Base-by-base conservation (phyloP, 2,329 filamentous ascomycete genomes). In the Xylaria polymorpha region DNA sequence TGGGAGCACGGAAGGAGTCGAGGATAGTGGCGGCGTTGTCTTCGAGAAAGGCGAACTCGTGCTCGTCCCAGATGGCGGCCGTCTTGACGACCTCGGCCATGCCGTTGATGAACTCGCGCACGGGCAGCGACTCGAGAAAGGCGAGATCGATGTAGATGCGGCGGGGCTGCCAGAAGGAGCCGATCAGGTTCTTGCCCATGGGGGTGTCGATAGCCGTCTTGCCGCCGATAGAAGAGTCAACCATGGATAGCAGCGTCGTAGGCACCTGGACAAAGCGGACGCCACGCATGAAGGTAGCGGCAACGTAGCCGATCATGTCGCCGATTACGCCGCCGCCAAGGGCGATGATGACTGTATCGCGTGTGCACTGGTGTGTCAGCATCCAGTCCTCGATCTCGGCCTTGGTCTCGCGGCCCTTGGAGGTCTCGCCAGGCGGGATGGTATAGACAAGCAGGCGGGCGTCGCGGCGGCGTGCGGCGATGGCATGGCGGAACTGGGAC, bases 11-110 rank as follows among this genome's bases (percentile, higher is more conserved):
- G 67, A 97, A 86, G 9, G 92, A 89, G 29, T 87, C 85, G 76
- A 98, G 86, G 61, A 99, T 94, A 5, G 86, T 82, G 44, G 91
- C 84, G 1, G 94, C 94, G 75, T 96, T 93, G 73, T 92, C 86
- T 79, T 99, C 96, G 20, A 99, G 85, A 14, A 91, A 83, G 51
- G 91, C 87, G 79, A 99, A 99, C 77, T 98, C 95, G 10, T 86
- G 82, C 80, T 97, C 94, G 76, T 97, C 90, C 89, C 95, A 98
- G 75, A 99, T 98, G 63, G 96, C 96, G 3, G 96, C 96, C 3
- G 96, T 99, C 87, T 98, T 98, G 79, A 98, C 88, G 37, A 99
- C 95, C 83, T 99, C 96, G 32, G 95, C 96, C 95, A 99, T 98
- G 70, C 96, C 96, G 80, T 99, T 99, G 81, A 98, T 94, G 78